Evolutionary conservation across 192 early-diverging fungal genomes (phyloP).

Genomic region (Phycomyces blakesleeanus): DNA sequence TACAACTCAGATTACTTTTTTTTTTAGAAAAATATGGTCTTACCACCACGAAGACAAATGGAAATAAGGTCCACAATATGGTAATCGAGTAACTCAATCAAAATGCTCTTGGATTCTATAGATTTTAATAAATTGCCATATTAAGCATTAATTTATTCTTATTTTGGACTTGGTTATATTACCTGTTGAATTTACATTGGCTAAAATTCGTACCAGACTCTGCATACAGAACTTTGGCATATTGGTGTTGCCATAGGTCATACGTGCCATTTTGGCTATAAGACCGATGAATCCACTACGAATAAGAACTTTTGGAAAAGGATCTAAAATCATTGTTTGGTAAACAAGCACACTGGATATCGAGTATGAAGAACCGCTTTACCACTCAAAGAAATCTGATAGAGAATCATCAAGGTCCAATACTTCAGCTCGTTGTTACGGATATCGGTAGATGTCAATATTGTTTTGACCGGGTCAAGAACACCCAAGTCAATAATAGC

Average conservation of each 20-base stretch:
- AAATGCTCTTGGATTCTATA: conserved; percentile 40
- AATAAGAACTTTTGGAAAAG: conserved; percentile 50
- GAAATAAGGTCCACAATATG: conserved; percentile 66
- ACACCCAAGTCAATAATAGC: conserved; percentile 58
- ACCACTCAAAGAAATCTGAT: conserved; percentile 69
- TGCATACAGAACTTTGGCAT: conserved; percentile 83
- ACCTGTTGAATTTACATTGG: conserved; percentile 46
- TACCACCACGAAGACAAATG: conserved; percentile 63
- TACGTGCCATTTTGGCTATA: conserved; percentile 60
- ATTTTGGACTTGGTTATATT: not conserved
- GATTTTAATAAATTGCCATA: not conserved
- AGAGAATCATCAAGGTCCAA: conserved; percentile 73
- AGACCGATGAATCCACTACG: conserved; percentile 52
- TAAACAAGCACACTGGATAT: too few species aligned
- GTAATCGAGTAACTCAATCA: conserved; percentile 54
- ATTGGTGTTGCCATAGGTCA: conserved; percentile 79
- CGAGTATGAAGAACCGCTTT: too few species aligned
- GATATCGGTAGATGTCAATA: conserved; percentile 47
- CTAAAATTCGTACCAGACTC: conserved; percentile 65
- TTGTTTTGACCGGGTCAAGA: conserved; percentile 51
- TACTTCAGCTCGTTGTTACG: conserved; percentile 76
- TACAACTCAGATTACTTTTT: not conserved
- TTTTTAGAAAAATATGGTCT: not conserved
- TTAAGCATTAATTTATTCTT: not conserved
- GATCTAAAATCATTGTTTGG: conserved; percentile 42